Evolutionary conservation across 331 rosid genomes (phyloP).

Genomic region (Quercus tomentella): DNA sequence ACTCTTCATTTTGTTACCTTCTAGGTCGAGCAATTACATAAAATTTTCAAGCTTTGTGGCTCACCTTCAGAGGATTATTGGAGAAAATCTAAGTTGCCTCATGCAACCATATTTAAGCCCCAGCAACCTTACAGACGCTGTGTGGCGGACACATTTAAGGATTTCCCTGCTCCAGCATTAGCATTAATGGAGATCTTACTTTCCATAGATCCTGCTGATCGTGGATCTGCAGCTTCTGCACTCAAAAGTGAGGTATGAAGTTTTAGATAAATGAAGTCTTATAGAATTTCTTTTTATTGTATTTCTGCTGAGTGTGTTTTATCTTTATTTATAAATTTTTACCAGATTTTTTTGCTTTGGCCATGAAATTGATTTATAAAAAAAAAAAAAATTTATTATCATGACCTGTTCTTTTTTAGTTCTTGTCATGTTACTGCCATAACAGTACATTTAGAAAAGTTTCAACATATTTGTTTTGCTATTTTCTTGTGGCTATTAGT

Average conservation of each 20-base stretch:
- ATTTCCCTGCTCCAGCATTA: conserved; percentile 75
- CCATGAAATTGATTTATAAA: no score
- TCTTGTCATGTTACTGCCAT: not conserved
- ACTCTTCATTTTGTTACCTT: conserved; percentile 20
- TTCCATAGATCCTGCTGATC: conserved; percentile 88
- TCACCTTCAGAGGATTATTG: conserved; percentile 93
- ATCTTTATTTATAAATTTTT: not conserved
- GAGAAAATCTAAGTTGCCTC: conserved; percentile 93
- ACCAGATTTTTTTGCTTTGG: not conserved
- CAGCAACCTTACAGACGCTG: conserved; percentile 90
- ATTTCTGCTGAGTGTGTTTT: not conserved
- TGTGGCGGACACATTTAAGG: conserved; percentile 85
- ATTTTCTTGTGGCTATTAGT: conserved; percentile 5
- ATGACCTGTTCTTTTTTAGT: not conserved
- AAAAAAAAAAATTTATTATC: not conserved
- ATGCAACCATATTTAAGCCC: conserved; percentile 92
- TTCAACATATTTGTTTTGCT: not conserved
- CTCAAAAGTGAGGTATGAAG: conserved; percentile 69
- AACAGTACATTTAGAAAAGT: not conserved
- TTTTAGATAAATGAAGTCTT: conserved; percentile 6
- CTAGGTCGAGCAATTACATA: conserved; percentile 90
- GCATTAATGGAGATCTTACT: conserved; percentile 67
- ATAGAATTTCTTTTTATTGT: not conserved
- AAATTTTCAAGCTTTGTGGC: conserved; percentile 91
- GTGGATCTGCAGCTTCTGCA: conserved; percentile 81